These are phyloP conservation scores for Chalciporus pseudorubinellus DNA, from an alignment of 768 basidiomycete genomes.

Conservation along the genomic window DNA sequence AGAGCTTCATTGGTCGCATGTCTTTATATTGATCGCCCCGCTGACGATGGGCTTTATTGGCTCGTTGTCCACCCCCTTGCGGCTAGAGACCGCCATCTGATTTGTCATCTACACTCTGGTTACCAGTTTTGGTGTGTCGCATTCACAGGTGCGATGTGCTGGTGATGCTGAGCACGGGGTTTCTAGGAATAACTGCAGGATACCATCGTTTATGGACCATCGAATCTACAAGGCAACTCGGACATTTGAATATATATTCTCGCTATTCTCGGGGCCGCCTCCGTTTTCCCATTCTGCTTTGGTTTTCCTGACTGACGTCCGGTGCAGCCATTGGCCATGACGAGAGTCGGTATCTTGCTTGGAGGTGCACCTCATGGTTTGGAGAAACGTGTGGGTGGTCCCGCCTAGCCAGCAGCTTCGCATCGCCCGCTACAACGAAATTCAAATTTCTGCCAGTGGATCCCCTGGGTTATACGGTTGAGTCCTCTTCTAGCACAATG, in stretches of 20 bases:
- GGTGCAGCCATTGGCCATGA: slow-evolving; percentile 31
- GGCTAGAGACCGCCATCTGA: slow-evolving; percentile 65
- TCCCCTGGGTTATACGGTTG: slow-evolving; percentile 12
- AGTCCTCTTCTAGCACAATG: no score
- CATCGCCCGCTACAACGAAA: slow-evolving; percentile 56
- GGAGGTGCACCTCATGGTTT: slow-evolving; percentile 46
- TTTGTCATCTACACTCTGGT: slow-evolving; percentile 60
- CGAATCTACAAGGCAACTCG: slow-evolving; percentile 86
- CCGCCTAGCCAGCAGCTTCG: slow-evolving; percentile 65
- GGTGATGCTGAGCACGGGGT: not conserved
- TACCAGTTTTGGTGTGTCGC: slow-evolving; percentile 67
- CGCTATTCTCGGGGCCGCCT: slow-evolving; percentile 80
- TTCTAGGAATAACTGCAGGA: slow-evolving; percentile 60
- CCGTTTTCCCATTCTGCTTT: no score
- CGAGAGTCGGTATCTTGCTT: slow-evolving; percentile 48
- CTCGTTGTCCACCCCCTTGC: slow-evolving; percentile 65
- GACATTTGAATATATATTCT: slow-evolving; percentile 81
- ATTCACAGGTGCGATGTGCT: not conserved
- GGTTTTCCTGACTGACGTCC: not conserved
- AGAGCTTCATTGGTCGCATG: no score
- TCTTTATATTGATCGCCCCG: slow-evolving; percentile 62
- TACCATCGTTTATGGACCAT: slow-evolving; percentile 95
- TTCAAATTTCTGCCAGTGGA: slow-evolving; percentile 36
- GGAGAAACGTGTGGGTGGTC: slow-evolving; percentile 56
- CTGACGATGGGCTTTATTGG: no score